A percentile compares a stretch with the other conserved stretches of the same genome.
These are phyloP conservation scores for Darksidea phi DNA, from an alignment of 495 filamentous ascomycete species.

Conservation along the genomic window DNA sequence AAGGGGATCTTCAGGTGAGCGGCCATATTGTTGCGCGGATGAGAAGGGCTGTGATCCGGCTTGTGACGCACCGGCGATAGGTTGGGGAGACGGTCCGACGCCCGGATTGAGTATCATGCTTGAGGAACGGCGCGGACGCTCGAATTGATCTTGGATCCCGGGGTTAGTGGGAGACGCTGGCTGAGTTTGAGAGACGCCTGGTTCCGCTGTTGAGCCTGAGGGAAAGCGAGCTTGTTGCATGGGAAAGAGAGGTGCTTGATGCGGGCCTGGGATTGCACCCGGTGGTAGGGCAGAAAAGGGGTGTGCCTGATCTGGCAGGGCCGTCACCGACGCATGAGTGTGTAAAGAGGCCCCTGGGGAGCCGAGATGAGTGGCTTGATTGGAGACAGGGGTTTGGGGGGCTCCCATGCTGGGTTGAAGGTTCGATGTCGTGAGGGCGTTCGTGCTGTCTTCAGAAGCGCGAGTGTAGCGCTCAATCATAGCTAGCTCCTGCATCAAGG, in stretches of 20 bases:
- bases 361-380: slow-evolving; percentile 22
- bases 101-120: slow-evolving; percentile 31
- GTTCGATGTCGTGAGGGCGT: slow-evolving; percentile 22
- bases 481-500: slow-evolving; percentile 71
- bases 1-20: not conserved
- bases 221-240: slow-evolving; percentile 31
- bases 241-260: slow-evolving; percentile 28
- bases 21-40: not conserved
- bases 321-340: slow-evolving; percentile 32
- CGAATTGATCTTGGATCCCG: slow-evolving; percentile 3
- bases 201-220: not conserved
- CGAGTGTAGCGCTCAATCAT: slow-evolving; percentile 51
- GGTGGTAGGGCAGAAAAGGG: slow-evolving; percentile 28
- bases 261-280: slow-evolving; percentile 1
- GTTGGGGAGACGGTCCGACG: slow-evolving; percentile 26
- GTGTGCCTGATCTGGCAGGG: slow-evolving; percentile 15
- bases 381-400: slow-evolving; percentile 26
- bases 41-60: not conserved
- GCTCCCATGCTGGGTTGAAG: slow-evolving; percentile 18
- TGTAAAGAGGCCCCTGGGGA: slow-evolving; percentile 38
- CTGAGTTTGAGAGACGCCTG: not conserved
- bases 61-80: slow-evolving; percentile 11
- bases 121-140: slow-evolving; percentile 22
- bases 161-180: slow-evolving; percentile 14
- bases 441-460: slow-evolving; percentile 16